Evolutionary conservation across 1,139 yeast genomes (phyloP).

Genomic region (Yamadazyma siamensis): DNA sequence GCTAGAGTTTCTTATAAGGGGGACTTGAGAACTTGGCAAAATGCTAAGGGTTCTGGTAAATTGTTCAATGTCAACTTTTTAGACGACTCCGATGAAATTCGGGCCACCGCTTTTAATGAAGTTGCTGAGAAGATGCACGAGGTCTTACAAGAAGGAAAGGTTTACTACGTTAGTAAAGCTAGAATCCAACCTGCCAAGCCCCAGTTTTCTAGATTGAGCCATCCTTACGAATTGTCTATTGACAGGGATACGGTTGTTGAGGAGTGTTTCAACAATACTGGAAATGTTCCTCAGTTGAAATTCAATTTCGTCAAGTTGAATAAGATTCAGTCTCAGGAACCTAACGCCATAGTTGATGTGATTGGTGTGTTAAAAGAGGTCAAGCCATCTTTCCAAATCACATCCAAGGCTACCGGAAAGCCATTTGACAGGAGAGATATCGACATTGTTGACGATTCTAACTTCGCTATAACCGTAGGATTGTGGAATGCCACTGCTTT

Average conservation of each 20-base stretch:
- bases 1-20: constrained; percentile 89
- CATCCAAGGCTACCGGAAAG: constrained; percentile 90
- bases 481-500: constrained; percentile 89
- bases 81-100: constrained; percentile 94
- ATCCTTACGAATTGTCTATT: constrained; percentile 83
- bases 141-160: constrained; percentile 81
- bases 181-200: constrained; percentile 82
- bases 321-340: constrained; percentile 62
- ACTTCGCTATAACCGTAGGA: constrained; percentile 72
- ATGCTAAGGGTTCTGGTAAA: constrained; percentile 85
- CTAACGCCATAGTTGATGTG: constrained; percentile 76
- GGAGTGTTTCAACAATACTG: constrained; percentile 60
- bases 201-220: constrained; percentile 77
- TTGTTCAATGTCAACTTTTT: constrained; percentile 82
- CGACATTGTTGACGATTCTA: constrained; percentile 80
- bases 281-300: constrained; percentile 70
- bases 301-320: constrained; percentile 74
- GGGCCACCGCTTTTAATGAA: constrained; percentile 93
- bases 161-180: constrained; percentile 79
- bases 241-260: constrained; percentile 77
- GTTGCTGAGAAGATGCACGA: constrained; percentile 77
- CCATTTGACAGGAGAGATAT: constrained; percentile 91
- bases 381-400: constrained; percentile 70
- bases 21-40: constrained; percentile 85
- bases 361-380: constrained; percentile 82